Evolutionary conservation across 208 protist genomes (phyloP).

Genomic region (Trypanosoma brucei): DNA sequence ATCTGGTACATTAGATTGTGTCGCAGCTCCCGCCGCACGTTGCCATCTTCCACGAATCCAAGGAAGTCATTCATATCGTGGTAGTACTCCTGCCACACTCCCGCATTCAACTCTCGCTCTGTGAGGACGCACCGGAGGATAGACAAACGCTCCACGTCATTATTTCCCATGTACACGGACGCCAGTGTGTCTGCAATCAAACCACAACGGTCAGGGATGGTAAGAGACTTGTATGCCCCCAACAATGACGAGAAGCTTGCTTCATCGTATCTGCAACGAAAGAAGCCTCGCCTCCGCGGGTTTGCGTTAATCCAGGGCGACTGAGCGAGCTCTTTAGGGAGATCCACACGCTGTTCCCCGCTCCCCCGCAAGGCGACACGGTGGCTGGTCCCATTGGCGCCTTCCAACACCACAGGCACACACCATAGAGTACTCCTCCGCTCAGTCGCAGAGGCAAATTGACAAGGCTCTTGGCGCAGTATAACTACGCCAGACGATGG

Average conservation of each 20-base stretch:
- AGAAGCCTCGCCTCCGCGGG: slow-evolving; percentile 72
- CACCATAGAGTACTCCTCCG: slow-evolving; percentile 46
- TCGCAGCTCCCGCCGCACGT: slow-evolving; percentile 25
- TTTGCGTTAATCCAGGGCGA: slow-evolving; percentile 64
- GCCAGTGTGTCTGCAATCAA: slow-evolving; percentile 76
- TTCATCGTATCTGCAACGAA: slow-evolving; percentile 83
- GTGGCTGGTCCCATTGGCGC: slow-evolving; percentile 21
- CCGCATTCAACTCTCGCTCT: slow-evolving; percentile 40
- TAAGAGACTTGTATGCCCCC: slow-evolving; percentile 37
- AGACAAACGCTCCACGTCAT: slow-evolving; percentile 47
- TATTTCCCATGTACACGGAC: slow-evolving; percentile 67
- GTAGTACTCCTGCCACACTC: slow-evolving; percentile 55
- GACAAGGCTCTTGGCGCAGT: slow-evolving; percentile 65
- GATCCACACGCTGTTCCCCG: slow-evolving; percentile 35
- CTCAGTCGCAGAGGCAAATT: slow-evolving; percentile 33
- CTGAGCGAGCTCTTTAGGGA: slow-evolving; percentile 31
- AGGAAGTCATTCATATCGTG: slow-evolving; percentile 33
- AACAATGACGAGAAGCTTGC: slow-evolving; percentile 47
- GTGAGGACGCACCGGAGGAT: slow-evolving; percentile 32
- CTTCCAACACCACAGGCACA: slow-evolving; percentile 63
- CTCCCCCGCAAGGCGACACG: slow-evolving; percentile 45
- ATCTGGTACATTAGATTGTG: slow-evolving; percentile 28
- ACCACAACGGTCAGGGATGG: slow-evolving; percentile 38
- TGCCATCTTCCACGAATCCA: slow-evolving; percentile 34
- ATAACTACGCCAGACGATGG: slow-evolving; percentile 24